Evolutionary conservation across 2,329 filamentous ascomycete genomes (phyloP).

Genomic region (Blastomyces silverae): DNA sequence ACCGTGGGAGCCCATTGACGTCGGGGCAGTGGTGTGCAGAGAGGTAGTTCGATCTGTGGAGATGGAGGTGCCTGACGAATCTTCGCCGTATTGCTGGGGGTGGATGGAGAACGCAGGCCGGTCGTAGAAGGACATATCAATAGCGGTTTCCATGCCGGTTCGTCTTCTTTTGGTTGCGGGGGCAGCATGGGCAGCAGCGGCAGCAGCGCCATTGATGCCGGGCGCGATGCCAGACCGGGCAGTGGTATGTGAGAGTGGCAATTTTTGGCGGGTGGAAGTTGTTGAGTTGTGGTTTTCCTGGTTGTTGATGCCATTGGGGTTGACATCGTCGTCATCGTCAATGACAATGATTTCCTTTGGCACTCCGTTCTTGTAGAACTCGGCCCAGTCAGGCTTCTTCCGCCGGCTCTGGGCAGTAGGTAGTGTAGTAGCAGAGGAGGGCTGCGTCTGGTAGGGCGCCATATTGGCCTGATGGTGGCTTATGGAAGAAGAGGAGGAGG

Average conservation of each 20-base stretch:
- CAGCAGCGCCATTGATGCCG: constrained; percentile 26
- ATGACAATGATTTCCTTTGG: constrained; percentile 84
- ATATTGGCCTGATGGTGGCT: constrained; percentile 14
- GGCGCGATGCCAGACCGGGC: constrained; percentile 35
- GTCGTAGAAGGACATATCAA: constrained; percentile 67
- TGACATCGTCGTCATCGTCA: constrained; percentile 51
- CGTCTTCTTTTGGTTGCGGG: constrained; percentile 64
- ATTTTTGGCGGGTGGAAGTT: neutral
- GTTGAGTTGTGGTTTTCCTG: constrained; percentile 17
- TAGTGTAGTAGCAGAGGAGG: constrained; percentile 17
- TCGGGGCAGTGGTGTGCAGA: constrained; percentile 79
- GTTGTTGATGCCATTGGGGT: constrained; percentile 22
- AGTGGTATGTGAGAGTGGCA: constrained; percentile 12
- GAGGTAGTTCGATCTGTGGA: constrained; percentile 82
- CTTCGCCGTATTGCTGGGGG: constrained; percentile 61
- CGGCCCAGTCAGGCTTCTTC: constrained; percentile 61
- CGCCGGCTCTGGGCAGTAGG: constrained; percentile 22
- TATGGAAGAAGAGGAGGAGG: constrained; percentile 14
- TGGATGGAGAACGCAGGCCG: constrained; percentile 65
- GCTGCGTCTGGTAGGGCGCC: constrained; percentile 6
- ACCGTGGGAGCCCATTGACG: constrained; percentile 66
- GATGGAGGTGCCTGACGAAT: constrained; percentile 61
- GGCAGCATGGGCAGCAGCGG: constrained; percentile 32
- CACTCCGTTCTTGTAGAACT: constrained; percentile 75
- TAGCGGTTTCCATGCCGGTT: constrained; percentile 54